Evolutionary conservation across 352 stramenopile genomes (phyloP).

Genomic region (Pilasporangium apinafurcum): DNA sequence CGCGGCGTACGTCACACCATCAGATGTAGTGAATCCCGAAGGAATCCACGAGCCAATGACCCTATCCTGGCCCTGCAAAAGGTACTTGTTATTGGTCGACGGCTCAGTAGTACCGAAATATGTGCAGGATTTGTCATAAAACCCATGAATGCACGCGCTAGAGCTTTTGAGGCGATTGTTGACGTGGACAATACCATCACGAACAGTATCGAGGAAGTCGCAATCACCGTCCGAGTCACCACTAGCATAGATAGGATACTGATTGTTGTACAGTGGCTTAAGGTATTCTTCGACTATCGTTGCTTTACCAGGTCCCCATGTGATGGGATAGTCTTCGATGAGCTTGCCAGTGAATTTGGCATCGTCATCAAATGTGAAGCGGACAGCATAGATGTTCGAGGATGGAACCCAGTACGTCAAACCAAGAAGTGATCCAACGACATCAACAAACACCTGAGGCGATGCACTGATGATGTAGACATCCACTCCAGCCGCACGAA

Average conservation of each 20-base stretch:
- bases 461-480: slow-evolving; percentile 65
- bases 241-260: slow-evolving; percentile 40
- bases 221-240: slow-evolving; percentile 57
- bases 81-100: slow-evolving; percentile 36
- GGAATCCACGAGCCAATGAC: slow-evolving; percentile 60
- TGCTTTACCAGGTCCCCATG: slow-evolving; percentile 54
- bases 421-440: slow-evolving; percentile 29
- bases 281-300: slow-evolving; percentile 39
- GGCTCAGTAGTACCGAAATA: slow-evolving; percentile 34
- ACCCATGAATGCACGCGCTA: slow-evolving; percentile 57
- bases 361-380: slow-evolving; percentile 34
- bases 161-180: slow-evolving; percentile 58
- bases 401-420: slow-evolving; percentile 46
- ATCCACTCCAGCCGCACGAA: slow-evolving; percentile 26
- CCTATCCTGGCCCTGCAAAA: slow-evolving; percentile 60
- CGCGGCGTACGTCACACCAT: slow-evolving; percentile 45
- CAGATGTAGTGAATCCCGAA: slow-evolving; percentile 52
- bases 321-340: slow-evolving; percentile 51
- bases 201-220: slow-evolving; percentile 49
- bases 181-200: slow-evolving; percentile 49
- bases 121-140: slow-evolving; percentile 54
- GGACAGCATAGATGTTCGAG: slow-evolving; percentile 47
- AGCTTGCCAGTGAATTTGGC: slow-evolving; percentile 36
- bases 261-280: slow-evolving; percentile 32
- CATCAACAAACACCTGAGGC: slow-evolving; percentile 51